A percentile compares a stretch with the other conserved stretches of the same genome.
These are phyloP conservation scores for Trichoderma oligosporum DNA, from an alignment of 2,329 filamentous ascomycete genomes.

Conservation along the genomic window DNA sequence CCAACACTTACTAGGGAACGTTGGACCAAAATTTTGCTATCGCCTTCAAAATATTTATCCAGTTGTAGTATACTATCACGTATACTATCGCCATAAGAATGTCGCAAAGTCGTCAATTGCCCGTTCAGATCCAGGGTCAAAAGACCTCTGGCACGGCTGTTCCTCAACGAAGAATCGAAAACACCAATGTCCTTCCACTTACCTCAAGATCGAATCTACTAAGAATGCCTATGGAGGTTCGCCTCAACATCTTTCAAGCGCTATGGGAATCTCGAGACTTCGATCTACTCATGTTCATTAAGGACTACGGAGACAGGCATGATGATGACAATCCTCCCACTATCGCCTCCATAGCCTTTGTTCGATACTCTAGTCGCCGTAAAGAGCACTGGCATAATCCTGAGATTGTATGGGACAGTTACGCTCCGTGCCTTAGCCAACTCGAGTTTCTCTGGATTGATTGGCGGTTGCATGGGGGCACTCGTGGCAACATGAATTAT, in stretches of 20 bases:
- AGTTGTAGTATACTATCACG: not conserved
- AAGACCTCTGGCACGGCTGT: not conserved
- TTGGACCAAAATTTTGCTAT: not conserved
- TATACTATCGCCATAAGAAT: not conserved
- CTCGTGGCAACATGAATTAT: not conserved
- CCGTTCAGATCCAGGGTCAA: not conserved
- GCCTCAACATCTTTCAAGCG: conserved; percentile 4
- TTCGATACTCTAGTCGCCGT: not conserved
- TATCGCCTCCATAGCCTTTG: conserved; percentile 4
- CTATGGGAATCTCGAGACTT: not conserved
- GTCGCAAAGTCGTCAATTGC: not conserved
- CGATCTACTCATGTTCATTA: conserved; percentile 5
- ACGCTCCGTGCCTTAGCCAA: not conserved
- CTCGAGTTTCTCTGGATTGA: not conserved
- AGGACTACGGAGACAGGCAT: conserved; percentile 11
- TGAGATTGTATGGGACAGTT: conserved; percentile 2
- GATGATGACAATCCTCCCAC: not conserved
- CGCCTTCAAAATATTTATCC: not conserved
- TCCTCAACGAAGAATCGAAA: not conserved
- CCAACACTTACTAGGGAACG: not conserved
- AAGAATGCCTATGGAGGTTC: conserved; percentile 7
- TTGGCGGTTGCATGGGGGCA: not conserved
- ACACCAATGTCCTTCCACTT: not conserved
- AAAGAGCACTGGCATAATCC: not conserved
- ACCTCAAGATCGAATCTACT: not conserved